phyloP scores from a whole-genome alignment of 768 basidiomycete genomes.

The Lentinula boryana region DNA sequence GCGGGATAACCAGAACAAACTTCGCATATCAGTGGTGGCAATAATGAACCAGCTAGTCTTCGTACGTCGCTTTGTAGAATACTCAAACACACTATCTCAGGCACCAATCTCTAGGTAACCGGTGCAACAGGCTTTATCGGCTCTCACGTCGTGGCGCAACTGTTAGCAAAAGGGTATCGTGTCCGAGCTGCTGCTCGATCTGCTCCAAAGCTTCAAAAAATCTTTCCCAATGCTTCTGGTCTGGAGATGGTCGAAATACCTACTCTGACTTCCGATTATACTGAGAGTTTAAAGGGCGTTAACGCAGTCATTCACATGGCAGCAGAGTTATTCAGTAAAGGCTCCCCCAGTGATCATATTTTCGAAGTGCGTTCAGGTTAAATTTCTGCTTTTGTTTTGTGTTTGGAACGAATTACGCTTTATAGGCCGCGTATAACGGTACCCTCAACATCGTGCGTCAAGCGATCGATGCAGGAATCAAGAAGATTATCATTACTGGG shows the following conservation, averaged over 20 bases:
- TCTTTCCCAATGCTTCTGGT: slow-evolving; percentile 2
- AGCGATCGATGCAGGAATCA: slow-evolving; percentile 15
- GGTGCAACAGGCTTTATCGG: slow-evolving; percentile 12
- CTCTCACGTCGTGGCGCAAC: slow-evolving; percentile 8
- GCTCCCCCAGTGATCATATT: slow-evolving; percentile 1
- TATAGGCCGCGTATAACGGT: slow-evolving; percentile 19
- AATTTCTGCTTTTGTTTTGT: background rate
- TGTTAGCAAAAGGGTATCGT: slow-evolving; percentile 7
- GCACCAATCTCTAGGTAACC: slow-evolving; percentile 7
- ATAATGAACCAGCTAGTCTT: background rate
- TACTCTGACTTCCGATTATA: background rate
- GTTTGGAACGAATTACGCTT: background rate
- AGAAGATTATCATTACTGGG: slow-evolving; percentile 17
- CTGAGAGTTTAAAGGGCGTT: slow-evolving; percentile 2
- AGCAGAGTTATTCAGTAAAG: slow-evolving; percentile 6
- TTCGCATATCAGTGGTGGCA: too few species aligned
- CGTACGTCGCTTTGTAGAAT: background rate
- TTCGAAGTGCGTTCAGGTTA: background rate
- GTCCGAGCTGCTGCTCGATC: slow-evolving; percentile 8
- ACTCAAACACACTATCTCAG: background rate
- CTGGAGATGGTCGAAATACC: slow-evolving; percentile 7
- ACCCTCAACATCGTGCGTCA: slow-evolving; percentile 21
- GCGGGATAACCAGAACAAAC: too few species aligned
- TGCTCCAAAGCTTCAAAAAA: background rate
- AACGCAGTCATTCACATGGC: slow-evolving; percentile 10